These are phyloP conservation scores for Candida saitoana DNA, from an alignment of 805 yeast genomes.

Conservation along the genomic window DNA sequence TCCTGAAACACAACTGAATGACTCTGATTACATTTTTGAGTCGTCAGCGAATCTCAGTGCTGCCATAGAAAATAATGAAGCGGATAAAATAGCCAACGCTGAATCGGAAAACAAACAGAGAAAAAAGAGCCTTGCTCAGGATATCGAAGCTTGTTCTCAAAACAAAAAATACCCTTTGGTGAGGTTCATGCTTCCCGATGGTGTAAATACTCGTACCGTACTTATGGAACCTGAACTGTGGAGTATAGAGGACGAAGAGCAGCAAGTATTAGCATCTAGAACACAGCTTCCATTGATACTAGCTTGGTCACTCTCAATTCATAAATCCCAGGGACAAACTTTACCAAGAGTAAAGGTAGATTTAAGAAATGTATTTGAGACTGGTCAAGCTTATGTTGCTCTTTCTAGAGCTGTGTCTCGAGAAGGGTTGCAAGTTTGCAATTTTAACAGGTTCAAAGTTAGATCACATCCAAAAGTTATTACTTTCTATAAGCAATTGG, in stretches of 20 bases:
- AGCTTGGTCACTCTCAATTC: conserved; percentile 97
- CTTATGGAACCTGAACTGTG: conserved; percentile 80
- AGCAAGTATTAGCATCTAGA: conserved; percentile 64
- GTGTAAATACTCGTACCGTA: conserved; percentile 63
- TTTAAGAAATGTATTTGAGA: conserved; percentile 70
- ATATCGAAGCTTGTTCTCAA: conserved; percentile 42
- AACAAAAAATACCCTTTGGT: conserved; percentile 67
- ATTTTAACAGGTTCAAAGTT: conserved; percentile 63
- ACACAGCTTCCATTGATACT: conserved; percentile 80
- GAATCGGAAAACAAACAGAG: conserved; percentile 36
- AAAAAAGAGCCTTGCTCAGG: conserved; percentile 44
- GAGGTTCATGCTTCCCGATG: conserved; percentile 66
- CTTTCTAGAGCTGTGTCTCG: conserved; percentile 83
- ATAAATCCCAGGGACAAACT: conserved; percentile 96
- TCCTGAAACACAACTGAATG: conserved; percentile 5
- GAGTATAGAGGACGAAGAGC: conserved; percentile 72
- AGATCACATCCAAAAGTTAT: conserved; percentile 67
- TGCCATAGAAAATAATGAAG: conserved; percentile 1
- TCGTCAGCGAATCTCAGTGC: conserved; percentile 1
- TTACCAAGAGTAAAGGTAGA: conserved; percentile 80
- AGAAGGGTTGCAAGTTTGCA: conserved; percentile 75
- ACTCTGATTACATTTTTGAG: conserved; percentile 17
- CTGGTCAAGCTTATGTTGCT: conserved; percentile 96
- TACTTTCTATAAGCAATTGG: conserved; percentile 57
- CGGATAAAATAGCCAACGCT: conserved; percentile 5